Evolutionary conservation across 352 stramenopile species (phyloP).

Genomic region (Blastocystis sp.): DNA sequence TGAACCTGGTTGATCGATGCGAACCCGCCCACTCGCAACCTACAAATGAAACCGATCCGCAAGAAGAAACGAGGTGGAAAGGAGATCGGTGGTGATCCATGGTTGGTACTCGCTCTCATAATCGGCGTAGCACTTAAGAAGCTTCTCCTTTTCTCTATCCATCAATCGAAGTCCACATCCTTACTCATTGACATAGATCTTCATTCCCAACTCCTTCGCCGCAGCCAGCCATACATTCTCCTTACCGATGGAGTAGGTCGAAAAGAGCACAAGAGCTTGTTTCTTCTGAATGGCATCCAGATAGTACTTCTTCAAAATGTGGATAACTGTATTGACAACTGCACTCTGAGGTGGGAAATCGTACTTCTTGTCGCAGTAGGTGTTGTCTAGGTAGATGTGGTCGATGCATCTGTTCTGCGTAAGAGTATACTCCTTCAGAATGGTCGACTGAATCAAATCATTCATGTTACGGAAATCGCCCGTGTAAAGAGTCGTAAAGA

Average conservation of each 20-base stretch:
- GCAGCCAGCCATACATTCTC: constrained; percentile 16
- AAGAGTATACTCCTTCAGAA: not conserved
- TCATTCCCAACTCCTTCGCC: not conserved
- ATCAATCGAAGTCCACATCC: not conserved
- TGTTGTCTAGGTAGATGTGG: not conserved
- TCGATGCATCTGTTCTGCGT: not conserved
- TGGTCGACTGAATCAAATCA: not conserved
- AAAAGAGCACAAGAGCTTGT: not conserved
- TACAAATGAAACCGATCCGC: not conserved
- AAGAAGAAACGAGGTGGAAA: not conserved
- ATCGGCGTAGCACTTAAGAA: not conserved
- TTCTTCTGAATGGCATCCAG: not conserved
- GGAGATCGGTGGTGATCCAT: not conserved
- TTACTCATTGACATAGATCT: not conserved
- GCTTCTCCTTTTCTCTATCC: not conserved
- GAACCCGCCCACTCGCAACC: not conserved
- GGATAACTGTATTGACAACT: not conserved
- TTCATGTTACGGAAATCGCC: not conserved
- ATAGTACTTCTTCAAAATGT: not conserved
- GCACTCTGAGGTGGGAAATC: not conserved
- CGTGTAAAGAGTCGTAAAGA: constrained; percentile 5
- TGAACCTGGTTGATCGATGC: not conserved
- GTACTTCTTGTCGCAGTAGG: constrained; percentile 6
- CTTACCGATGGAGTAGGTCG: constrained; percentile 12
- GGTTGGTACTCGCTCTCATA: not conserved